These are phyloP conservation scores for Ensete ventricosum DNA, from an alignment of 176 grass and related monocot species.

Conservation along the genomic window DNA sequence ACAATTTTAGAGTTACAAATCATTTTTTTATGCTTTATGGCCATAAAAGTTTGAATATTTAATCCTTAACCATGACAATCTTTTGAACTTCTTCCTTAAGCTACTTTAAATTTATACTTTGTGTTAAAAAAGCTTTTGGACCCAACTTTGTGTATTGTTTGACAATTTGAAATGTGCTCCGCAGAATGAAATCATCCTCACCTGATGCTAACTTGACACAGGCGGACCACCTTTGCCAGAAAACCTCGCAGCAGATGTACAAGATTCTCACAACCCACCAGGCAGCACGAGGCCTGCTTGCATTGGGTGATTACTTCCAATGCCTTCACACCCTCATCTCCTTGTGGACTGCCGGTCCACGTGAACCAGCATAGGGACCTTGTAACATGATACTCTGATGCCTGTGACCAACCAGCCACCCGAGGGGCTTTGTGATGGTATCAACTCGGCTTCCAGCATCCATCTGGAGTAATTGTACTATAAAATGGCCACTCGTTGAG, in stretches of 20 bases:
- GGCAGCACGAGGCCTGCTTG: conserved; percentile 34
- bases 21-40: too few relatives aligned
- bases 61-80: too few relatives aligned
- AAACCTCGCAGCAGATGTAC: conserved; percentile 37
- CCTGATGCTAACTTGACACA: conserved; percentile 8
- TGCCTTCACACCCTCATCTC: conserved; percentile 36
- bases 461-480: not conserved
- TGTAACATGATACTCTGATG: not conserved
- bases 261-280: conserved; percentile 42
- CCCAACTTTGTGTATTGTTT: too few relatives aligned
- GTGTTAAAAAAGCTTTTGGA: too few relatives aligned
- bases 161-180: not conserved
- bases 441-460: not conserved
- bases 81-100: too few relatives aligned
- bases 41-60: too few relatives aligned
- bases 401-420: not conserved
- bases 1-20: too few relatives aligned
- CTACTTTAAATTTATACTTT: too few relatives aligned
- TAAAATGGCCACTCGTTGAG: not conserved
- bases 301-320: conserved; percentile 36
- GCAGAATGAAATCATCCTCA: not conserved
- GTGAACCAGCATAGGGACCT: conserved; percentile 20
- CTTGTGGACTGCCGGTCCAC: conserved; percentile 34
- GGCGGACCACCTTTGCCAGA: conserved; percentile 36
- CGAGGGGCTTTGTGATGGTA: not conserved